These are phyloP conservation scores for Cyclanthera cordifolia DNA, from an alignment of 306 rosid species.

Conservation along the genomic window DNA sequence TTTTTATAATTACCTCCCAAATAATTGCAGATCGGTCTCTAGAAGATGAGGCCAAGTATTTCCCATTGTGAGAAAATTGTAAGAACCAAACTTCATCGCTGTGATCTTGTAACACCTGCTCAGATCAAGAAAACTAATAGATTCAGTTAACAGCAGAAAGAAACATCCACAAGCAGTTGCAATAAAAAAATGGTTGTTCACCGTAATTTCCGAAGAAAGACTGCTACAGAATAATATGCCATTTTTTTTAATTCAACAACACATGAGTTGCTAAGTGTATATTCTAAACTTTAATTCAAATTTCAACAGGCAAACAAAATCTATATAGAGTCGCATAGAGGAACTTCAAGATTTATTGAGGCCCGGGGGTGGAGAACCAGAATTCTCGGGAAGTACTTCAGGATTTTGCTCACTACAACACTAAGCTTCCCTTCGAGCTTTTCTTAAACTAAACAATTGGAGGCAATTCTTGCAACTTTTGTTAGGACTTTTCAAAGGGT, in stretches of 20 bases:
- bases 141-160: not conserved
- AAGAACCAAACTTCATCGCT: constrained; percentile 87
- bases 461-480: not conserved
- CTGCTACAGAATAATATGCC: too few species aligned
- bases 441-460: not conserved
- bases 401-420: not conserved
- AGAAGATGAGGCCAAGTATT: constrained; percentile 87
- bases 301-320: not conserved
- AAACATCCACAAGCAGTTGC: not conserved
- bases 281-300: not conserved
- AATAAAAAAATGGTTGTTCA: not conserved
- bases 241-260: too few species aligned
- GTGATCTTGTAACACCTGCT: constrained; percentile 65
- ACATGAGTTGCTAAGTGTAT: not conserved
- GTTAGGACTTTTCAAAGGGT: not conserved
- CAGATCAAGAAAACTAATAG: not conserved
- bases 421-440: not conserved
- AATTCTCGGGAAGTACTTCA: not conserved
- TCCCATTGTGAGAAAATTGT: constrained; percentile 85
- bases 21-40: constrained; percentile 71
- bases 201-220: too few species aligned
- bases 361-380: too few species aligned
- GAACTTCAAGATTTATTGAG: not conserved
- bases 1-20: constrained; percentile 69
- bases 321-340: not conserved